A percentile compares a stretch with the other conserved stretches of the same genome.
Evolutionary conservation across 2,329 filamentous ascomycete genomes (phyloP).

Genomic region (Seiridium unicorne): DNA sequence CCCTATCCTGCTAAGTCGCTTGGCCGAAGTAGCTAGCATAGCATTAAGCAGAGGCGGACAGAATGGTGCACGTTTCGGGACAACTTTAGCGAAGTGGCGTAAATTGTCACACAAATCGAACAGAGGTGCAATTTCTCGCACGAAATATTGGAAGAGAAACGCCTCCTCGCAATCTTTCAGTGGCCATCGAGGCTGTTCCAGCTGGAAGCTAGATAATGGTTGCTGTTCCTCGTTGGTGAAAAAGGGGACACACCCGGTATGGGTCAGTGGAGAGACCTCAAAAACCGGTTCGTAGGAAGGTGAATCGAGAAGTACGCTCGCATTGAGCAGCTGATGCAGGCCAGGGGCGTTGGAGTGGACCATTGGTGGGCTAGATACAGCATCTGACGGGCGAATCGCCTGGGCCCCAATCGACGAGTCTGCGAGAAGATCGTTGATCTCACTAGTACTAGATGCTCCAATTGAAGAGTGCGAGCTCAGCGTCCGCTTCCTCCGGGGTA

Average conservation of each 20-base stretch:
- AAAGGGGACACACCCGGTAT: background rate
- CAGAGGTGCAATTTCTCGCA: background rate
- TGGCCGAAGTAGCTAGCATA: background rate
- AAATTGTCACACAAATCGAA: constrained; percentile 2
- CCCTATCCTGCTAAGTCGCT: background rate
- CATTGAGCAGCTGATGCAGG: background rate
- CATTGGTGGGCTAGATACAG: background rate
- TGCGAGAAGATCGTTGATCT: background rate
- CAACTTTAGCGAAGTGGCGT: background rate
- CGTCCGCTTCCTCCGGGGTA: background rate
- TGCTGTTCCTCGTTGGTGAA: background rate
- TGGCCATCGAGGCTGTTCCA: background rate
- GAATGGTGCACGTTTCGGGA: background rate
- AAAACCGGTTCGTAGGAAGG: background rate
- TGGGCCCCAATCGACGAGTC: background rate
- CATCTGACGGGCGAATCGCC: background rate
- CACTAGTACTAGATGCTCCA: background rate
- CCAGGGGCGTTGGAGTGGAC: background rate
- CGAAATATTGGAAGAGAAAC: background rate
- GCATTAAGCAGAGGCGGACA: constrained; percentile 3
- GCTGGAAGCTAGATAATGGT: background rate
- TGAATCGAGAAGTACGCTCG: background rate
- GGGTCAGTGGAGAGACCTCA: background rate
- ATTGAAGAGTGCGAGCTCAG: background rate
- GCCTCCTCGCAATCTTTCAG: background rate